A percentile compares a stretch with the other conserved stretches of the same genome.
Evolutionary conservation across 345 rosid genomes (phyloP).

Genomic region (Eucalyptus leucophloia): DNA sequence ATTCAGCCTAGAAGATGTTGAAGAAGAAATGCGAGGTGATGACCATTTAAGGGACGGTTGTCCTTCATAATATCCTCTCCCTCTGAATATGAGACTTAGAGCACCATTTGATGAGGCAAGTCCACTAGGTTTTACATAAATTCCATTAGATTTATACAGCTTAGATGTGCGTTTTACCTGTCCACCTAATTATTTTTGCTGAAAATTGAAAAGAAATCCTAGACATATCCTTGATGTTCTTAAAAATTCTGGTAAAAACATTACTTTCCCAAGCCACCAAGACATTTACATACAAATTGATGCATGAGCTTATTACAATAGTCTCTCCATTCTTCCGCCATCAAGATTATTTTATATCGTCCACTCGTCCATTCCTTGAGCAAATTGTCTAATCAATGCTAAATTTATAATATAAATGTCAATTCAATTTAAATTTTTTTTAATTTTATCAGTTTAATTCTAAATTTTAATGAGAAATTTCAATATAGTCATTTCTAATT

Average conservation of each 20-base stretch:
- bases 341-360: neutral
- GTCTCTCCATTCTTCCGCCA: neutral
- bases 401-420: neutral
- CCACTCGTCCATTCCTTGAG: fast-evolving
- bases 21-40: neutral
- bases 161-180: neutral
- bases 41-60: neutral
- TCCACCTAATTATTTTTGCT: neutral
- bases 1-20: neutral
- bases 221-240: neutral
- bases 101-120: neutral
- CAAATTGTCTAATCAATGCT: neutral
- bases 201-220: neutral
- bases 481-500: neutral
- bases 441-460: too few species aligned
- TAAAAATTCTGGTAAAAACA: neutral
- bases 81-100: too few species aligned
- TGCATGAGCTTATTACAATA: neutral
- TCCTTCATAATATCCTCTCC: neutral
- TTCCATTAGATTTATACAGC: neutral
- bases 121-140: neutral
- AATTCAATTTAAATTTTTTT: too few species aligned
- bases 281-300: neutral
- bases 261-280: too few species aligned
- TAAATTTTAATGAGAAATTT: too few species aligned